Percentiles rank a stretch among this genome's conserved stretches.
Conservation (phyloP, 176 grass and related monocot species). For the Avena eriantha region DNA sequence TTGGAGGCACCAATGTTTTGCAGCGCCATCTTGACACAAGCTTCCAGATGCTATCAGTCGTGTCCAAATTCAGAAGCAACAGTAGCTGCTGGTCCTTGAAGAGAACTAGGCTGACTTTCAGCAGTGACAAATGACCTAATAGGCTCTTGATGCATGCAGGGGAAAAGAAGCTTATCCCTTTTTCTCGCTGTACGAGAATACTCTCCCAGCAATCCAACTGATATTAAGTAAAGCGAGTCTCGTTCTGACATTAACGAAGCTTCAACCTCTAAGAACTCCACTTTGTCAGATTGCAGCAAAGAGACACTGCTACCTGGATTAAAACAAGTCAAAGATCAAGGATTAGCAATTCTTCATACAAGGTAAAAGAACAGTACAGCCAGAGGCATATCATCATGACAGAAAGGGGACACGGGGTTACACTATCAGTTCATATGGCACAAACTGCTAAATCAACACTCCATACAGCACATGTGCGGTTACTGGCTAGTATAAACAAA, state of each 20-base stretch:
- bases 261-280: constrained; percentile 47
- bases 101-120: neutral
- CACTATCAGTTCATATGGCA: neutral
- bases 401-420: neutral
- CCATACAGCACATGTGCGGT: neutral
- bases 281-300: constrained; percentile 47
- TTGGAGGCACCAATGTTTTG: constrained; percentile 89
- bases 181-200: constrained; percentile 53
- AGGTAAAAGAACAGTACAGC: neutral
- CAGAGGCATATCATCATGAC: neutral
- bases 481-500: neutral
- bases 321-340: neutral
- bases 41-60: constrained; percentile 46
- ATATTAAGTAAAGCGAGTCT: constrained; percentile 53
- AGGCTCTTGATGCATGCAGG: neutral
- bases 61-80: neutral
- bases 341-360: neutral
- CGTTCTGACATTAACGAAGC: constrained; percentile 75
- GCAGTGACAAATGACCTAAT: constrained; percentile 9
- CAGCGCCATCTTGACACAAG: constrained; percentile 62
- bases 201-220: constrained; percentile 61
- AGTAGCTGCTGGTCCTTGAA: constrained; percentile 31
- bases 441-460: neutral
- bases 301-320: constrained; percentile 38
- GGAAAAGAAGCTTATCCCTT: constrained; percentile 45